phyloP scores from a whole-genome alignment of 345 rosid genomes.

The Passiflora organensis region DNA sequence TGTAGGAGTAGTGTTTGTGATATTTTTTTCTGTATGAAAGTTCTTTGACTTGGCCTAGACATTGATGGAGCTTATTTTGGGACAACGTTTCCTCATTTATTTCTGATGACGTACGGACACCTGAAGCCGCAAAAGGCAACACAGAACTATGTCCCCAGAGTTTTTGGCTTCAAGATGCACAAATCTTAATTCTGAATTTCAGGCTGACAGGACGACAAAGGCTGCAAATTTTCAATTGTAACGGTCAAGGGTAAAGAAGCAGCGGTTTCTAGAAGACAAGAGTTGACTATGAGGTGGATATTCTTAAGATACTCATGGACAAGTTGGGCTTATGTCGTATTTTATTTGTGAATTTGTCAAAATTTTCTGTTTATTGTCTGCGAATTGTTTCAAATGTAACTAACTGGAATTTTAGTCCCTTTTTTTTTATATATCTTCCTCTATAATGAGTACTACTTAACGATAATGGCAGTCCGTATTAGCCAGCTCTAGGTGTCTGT shows the following conservation, averaged over 20 bases:
- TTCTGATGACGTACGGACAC: conserved; percentile 83
- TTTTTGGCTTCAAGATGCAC: conserved; percentile 91
- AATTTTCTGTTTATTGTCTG: conserved; percentile 7
- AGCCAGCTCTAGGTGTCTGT: too few relatives aligned
- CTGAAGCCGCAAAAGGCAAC: conserved; percentile 74
- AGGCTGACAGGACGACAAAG: neutral
- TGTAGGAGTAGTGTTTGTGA: neutral
- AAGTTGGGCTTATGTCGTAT: neutral
- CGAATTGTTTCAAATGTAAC: conserved; percentile 9
- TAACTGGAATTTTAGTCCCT: neutral
- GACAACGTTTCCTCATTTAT: conserved; percentile 84
- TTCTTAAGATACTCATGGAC: conserved; percentile 3
- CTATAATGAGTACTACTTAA: too few relatives aligned
- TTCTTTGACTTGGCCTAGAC: conserved; percentile 55
- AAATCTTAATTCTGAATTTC: conserved; percentile 40
- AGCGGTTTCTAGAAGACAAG: neutral
- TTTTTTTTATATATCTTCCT: too few relatives aligned
- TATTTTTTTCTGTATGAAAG: neutral
- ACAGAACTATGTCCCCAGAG: conserved; percentile 73
- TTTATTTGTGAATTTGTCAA: conserved; percentile 13
- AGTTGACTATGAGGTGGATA: conserved; percentile 4
- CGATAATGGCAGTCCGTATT: too few relatives aligned
- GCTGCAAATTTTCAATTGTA: too few relatives aligned
- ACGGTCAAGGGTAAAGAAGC: conserved; percentile 6
- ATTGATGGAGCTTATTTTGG: conserved; percentile 96